A percentile compares a stretch with the other conserved stretches of the same genome.
Conservation (phyloP, 257 asterid genomes). For the Solanum okadae region DNA sequence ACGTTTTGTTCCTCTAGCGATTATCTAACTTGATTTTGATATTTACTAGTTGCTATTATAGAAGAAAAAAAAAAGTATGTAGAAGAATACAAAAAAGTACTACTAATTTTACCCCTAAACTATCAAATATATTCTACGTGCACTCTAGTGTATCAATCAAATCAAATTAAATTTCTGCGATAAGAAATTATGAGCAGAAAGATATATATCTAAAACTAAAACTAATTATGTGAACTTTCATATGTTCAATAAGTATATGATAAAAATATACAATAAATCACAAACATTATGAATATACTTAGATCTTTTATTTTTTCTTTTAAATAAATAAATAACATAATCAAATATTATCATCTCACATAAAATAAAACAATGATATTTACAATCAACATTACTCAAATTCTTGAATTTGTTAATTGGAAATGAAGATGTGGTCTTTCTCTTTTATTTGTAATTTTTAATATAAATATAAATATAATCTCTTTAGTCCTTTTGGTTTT, state of each 20-base stretch:
- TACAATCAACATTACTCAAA: background rate
- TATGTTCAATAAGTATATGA: background rate
- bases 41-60: background rate
- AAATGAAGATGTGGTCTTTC: background rate
- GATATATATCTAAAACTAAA: too few species aligned
- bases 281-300: background rate
- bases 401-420: background rate
- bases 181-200: background rate
- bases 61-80: fast-evolving
- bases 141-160: background rate
- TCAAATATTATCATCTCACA: background rate
- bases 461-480: too few species aligned
- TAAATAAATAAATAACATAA: background rate
- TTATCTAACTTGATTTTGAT: background rate
- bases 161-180: background rate
- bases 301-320: background rate
- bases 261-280: background rate
- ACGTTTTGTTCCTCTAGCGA: background rate
- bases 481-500: background rate
- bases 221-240: too few species aligned
- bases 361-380: background rate
- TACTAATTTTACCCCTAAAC: background rate
- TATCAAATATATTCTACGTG: background rate
- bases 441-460: background rate
- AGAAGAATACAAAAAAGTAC: background rate